Base-by-base conservation (phyloP, 148 eudicot species). In the Vaccinium corymbosum region DNA sequence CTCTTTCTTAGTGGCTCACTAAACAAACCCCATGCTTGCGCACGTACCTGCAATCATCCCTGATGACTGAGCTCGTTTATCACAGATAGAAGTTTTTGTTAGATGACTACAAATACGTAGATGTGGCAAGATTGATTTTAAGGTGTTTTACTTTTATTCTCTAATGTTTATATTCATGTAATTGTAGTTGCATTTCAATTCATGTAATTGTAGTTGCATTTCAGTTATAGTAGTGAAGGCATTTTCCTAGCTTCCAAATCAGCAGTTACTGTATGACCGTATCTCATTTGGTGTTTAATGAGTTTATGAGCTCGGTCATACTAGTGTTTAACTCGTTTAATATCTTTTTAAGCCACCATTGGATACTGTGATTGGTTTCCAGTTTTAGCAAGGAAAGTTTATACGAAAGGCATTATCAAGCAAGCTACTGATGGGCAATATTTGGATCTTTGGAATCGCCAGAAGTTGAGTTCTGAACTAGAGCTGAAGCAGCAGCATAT, bases 381-480 rank as follows among this genome's bases (percentile, higher is more conserved):
- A 97, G 99, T 94, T 89, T 83, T 90, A 89, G 94, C 94, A 13
- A 91, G 94, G 90, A 92, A 89, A 89, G 74, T 86, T 86, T 94
- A 93, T 87, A 90, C 93, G 91, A 94, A 94, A 87, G 96, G 93
- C 71, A 88, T 97, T 84, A 85, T 97, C 80, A 95, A 89, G 88
- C 99, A 95, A 90, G 91, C 93, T 62, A 90, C 90, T 83, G 99
- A 97, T 89, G 91, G 78, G 78, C 92, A 89, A 86, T 97, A 93
- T 86, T 89, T 89, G 94, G 96, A 95, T 84, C 90, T 95, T 17
- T 97, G 99, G 98, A 88, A 93, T 87, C 89, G 92, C 53, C 97
- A 94, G 86, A 94, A 90, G 85, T 87, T 97, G 89, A 93, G 91
- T 89, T 89, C 93, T 81, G 99, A 97, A 92, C 91, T 97, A 56